A percentile compares a stretch with the other conserved stretches of the same genome.
phyloP scores from a whole-genome alignment of 371 early-diverging fungal species.

The Mucor velutinosus region DNA sequence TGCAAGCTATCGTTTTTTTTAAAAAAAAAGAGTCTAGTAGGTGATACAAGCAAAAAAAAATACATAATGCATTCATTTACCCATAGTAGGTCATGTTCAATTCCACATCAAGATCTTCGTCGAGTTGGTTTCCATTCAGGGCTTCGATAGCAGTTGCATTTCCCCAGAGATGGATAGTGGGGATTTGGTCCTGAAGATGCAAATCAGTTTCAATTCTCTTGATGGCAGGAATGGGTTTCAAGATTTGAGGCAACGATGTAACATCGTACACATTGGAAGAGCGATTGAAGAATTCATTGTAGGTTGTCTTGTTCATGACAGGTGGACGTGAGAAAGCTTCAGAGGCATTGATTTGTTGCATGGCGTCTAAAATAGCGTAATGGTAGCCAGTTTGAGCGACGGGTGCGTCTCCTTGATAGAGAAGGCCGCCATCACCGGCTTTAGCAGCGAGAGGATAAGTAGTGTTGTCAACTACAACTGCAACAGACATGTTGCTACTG shows the following conservation, averaged over 20 bases:
- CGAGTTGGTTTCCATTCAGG: conserved; percentile 22
- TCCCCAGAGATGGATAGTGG: conserved; percentile 32
- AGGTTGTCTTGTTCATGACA: background rate
- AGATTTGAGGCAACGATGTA: background rate
- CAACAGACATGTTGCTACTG: background rate
- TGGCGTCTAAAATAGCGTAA: conserved; percentile 8
- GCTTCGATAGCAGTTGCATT: conserved; percentile 11
- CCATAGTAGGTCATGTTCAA: conserved; percentile 32
- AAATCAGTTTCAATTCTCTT: conserved; percentile 12
- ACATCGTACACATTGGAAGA: conserved; percentile 8
- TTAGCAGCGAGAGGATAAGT: conserved; percentile 3
- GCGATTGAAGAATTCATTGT: conserved; percentile 26
- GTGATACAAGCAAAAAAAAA: background rate
- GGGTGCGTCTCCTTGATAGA: conserved; percentile 20
- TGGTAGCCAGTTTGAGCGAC: conserved; percentile 9
- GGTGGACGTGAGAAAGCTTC: conserved; percentile 13
- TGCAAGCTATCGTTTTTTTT: conserved; percentile 9
- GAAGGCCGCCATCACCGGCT: background rate
- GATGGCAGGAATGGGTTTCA: background rate
- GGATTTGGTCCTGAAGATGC: conserved; percentile 27
- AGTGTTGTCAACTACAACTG: conserved; percentile 10
- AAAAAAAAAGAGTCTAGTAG: background rate
- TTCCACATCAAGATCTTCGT: conserved; percentile 13
- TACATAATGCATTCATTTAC: background rate
- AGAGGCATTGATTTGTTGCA: background rate